Conservation (phyloP, 371 early-diverging fungal species). For the Mortierella sp. region DNA sequence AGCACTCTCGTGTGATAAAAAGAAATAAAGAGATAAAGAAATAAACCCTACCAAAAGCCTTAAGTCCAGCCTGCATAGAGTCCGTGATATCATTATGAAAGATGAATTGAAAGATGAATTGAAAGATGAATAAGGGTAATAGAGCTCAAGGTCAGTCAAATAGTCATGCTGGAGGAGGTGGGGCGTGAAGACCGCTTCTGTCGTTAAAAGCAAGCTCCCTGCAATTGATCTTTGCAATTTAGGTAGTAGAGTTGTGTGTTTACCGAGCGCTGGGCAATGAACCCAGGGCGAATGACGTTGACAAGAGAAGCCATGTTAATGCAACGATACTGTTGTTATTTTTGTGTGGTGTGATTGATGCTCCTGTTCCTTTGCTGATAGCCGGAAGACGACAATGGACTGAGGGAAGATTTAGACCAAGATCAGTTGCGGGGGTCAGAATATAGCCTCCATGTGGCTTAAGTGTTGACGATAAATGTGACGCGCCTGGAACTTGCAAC, state of each 20-base stretch:
- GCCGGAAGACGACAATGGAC: neutral
- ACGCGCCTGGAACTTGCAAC: neutral
- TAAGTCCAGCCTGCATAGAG: conserved; percentile 23
- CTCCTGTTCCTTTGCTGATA: neutral
- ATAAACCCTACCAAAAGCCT: conserved; percentile 34
- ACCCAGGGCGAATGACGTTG: conserved; percentile 37
- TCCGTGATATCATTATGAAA: neutral
- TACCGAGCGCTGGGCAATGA: conserved; percentile 45
- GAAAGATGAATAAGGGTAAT: neutral
- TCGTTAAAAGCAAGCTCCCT: neutral
- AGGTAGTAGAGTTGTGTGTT: neutral
- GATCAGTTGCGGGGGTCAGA: neutral
- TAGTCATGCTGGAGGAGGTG: no score
- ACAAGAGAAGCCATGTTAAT: conserved; percentile 34
- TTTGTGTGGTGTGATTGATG: neutral
- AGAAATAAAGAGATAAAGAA: neutral
- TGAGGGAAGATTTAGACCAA: neutral
- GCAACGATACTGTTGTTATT: neutral
- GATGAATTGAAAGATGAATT: neutral
- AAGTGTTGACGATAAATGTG: neutral
- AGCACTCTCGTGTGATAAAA: neutral
- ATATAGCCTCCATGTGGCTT: neutral
- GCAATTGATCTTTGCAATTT: neutral
- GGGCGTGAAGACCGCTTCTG: no score
- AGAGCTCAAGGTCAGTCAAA: neutral